A percentile compares a stretch with the other conserved stretches of the same genome.
phyloP scores from a whole-genome alignment of 2,329 filamentous ascomycete genomes.

The Colletotrichum tropicicola region DNA sequence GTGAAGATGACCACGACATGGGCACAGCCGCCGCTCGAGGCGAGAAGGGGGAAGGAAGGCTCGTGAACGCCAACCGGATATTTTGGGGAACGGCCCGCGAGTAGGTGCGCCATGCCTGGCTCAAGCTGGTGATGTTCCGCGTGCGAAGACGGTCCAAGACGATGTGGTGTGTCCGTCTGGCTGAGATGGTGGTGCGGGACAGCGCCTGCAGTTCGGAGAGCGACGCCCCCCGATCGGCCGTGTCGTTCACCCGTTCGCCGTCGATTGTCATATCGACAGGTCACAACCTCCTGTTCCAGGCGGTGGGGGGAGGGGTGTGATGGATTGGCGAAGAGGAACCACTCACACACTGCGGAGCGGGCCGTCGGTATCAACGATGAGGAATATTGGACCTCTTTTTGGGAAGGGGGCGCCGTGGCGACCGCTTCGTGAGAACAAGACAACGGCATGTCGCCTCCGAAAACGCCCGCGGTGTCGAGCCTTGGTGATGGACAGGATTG shows the following conservation, averaged over 20 bases:
- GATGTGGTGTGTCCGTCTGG: no score
- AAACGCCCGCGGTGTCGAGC: no score
- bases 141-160: no score
- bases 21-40: no score
- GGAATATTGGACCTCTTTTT: neutral
- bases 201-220: no score
- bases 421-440: neutral
- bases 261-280: conserved; percentile 12
- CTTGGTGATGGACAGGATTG: no score
- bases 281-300: neutral
- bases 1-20: no score
- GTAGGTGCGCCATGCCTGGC: neutral
- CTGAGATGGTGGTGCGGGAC: neutral
- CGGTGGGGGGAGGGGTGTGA: neutral
- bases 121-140: no score
- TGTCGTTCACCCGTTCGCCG: neutral
- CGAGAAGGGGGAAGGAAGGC: no score
- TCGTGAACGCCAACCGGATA: neutral
- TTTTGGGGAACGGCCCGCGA: neutral
- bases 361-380: neutral
- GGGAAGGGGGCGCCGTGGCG: neutral
- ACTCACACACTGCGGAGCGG: neutral
- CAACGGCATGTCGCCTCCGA: no score
- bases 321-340: neutral
- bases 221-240: no score